phyloP scores from a whole-genome alignment of 768 basidiomycete genomes.

The Russula virescens region DNA sequence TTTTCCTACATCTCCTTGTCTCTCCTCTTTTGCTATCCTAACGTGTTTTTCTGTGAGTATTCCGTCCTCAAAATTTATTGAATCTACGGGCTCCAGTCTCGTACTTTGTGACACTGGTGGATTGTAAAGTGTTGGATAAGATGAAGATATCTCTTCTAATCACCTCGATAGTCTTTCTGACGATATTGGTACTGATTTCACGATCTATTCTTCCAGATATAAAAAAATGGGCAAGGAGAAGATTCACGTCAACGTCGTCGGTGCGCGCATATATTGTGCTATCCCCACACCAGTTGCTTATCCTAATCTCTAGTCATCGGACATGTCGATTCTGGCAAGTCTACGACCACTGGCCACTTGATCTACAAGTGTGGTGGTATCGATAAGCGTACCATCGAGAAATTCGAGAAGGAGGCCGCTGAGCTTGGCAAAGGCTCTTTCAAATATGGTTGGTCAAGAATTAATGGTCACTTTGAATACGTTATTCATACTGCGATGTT shows the following conservation, averaged over 20 bases:
- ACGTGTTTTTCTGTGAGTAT: constrained; percentile 40
- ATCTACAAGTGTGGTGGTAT: constrained; percentile 99
- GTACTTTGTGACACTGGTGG: constrained; percentile 15
- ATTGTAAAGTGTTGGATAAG: constrained; percentile 16
- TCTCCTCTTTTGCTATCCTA: constrained; percentile 37
- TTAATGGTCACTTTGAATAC: constrained; percentile 4
- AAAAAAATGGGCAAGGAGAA: constrained; percentile 96
- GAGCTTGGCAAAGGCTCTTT: constrained; percentile 99
- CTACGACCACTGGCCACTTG: constrained; percentile 99
- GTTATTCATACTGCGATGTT: constrained; percentile 28
- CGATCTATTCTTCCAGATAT: constrained; percentile 37
- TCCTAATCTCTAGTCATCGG: constrained; percentile 71
- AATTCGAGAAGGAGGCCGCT: constrained; percentile 99
- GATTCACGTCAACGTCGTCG: constrained; percentile 95
- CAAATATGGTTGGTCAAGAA: constrained; percentile 73
- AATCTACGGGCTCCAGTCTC: neutral
- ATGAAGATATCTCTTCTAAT: constrained; percentile 13
- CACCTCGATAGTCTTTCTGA: neutral
- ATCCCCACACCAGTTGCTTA: constrained; percentile 27
- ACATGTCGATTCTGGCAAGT: constrained; percentile 99
- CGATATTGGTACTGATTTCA: constrained; percentile 11
- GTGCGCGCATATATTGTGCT: constrained; percentile 42
- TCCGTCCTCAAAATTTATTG: constrained; percentile 12
- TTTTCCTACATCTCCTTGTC: constrained; percentile 44
- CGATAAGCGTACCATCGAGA: constrained; percentile 99